Conservation (phyloP, 2,329 filamentous ascomycete species). For the Talaromyces sp. region DNA sequence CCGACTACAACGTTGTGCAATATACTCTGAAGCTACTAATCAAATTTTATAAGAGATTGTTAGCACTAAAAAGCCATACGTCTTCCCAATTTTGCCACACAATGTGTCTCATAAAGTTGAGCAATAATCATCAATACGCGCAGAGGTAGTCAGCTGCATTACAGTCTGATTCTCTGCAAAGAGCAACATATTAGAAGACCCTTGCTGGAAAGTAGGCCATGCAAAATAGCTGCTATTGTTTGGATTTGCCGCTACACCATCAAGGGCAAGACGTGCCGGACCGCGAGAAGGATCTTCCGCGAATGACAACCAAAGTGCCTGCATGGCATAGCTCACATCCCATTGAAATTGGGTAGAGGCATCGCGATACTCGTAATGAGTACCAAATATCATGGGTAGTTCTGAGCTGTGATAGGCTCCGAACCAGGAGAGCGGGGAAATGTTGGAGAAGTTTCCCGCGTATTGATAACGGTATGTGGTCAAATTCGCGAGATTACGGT, state of each 20-base stretch:
- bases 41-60: no score
- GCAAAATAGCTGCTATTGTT: slow-evolving; percentile 16
- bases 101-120: background rate
- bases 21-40: no score
- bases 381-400: slow-evolving; percentile 40
- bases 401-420: slow-evolving; percentile 44
- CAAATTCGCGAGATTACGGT: slow-evolving; percentile 27
- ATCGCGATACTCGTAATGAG: slow-evolving; percentile 25
- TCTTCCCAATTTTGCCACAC: no score
- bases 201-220: slow-evolving; percentile 18
- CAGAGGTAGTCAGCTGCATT: slow-evolving; percentile 16
- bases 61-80: no score
- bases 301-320: slow-evolving; percentile 18
- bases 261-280: slow-evolving; percentile 14
- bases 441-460: slow-evolving; percentile 41
- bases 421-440: slow-evolving; percentile 38
- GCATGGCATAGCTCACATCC: slow-evolving; percentile 19
- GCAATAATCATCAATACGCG: background rate
- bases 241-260: slow-evolving; percentile 14
- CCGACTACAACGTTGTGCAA: no score
- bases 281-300: slow-evolving; percentile 16
- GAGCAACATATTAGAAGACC: slow-evolving; percentile 13
- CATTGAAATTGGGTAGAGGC: slow-evolving; percentile 15
- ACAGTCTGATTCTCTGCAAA: slow-evolving; percentile 15
- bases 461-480: slow-evolving; percentile 42